phyloP scores from a whole-genome alignment of 305 asterid species.

The Plantago rigida region DNA sequence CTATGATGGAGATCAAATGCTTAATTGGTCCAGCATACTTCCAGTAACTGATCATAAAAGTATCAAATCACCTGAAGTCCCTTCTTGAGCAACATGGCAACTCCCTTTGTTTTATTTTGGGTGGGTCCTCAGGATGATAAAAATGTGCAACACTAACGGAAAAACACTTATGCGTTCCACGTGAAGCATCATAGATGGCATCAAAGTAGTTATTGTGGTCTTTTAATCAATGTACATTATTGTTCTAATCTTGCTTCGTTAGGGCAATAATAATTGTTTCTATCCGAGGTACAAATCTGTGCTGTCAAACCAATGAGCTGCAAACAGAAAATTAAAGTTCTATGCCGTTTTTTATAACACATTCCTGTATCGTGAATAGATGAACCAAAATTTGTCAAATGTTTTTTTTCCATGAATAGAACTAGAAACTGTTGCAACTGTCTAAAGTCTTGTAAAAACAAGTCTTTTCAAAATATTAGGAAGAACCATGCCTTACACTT shows the following conservation, averaged over 20 bases:
- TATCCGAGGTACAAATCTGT: conserved; percentile 4
- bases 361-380: background rate
- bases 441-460: background rate
- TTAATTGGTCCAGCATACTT: background rate
- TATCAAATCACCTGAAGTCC: background rate
- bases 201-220: background rate
- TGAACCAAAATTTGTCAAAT: background rate
- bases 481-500: background rate
- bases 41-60: background rate
- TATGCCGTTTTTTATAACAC: background rate
- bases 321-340: background rate
- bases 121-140: conserved; percentile 2
- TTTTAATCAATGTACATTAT: background rate
- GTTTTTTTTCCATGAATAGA: background rate
- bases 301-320: background rate
- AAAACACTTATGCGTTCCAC: background rate
- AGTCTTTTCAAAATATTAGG: too few species aligned
- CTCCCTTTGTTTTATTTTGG: background rate
- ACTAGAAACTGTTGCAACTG: background rate
- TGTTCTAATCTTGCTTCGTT: background rate
- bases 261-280: background rate
- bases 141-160: background rate
- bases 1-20: conserved; percentile 12
- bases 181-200: background rate
- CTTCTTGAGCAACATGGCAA: background rate